Conservation (phyloP, 345 rosid species). For the Nephelium lappaceum region DNA sequence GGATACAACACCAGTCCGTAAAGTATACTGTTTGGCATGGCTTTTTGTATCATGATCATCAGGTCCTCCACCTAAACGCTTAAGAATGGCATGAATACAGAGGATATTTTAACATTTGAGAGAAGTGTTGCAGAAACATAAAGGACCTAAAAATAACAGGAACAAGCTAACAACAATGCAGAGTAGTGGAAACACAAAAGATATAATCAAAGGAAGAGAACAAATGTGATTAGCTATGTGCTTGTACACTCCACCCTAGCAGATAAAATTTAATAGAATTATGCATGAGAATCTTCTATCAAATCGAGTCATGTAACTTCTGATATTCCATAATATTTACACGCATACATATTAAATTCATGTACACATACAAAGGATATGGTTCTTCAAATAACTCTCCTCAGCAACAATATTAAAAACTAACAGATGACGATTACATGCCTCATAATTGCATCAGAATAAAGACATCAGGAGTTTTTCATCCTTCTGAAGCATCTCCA, state of each 20-base stretch:
- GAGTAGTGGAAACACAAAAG: background rate
- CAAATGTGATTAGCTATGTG: background rate
- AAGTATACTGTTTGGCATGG: background rate
- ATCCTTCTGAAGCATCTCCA: slow-evolving; percentile 83
- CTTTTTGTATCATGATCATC: background rate
- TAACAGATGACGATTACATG: slow-evolving; percentile 22
- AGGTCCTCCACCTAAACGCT: background rate
- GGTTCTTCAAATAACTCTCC: background rate
- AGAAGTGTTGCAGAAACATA: background rate
- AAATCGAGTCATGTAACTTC: background rate
- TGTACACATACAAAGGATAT: background rate
- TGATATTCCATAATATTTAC: slow-evolving; percentile 5
- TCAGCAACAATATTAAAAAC: slow-evolving; percentile 3
- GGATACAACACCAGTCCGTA: background rate
- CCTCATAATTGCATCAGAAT: slow-evolving; percentile 74
- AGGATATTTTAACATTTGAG: background rate
- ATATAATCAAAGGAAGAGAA: background rate
- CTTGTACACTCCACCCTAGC: background rate
- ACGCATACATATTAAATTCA: background rate
- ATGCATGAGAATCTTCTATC: background rate
- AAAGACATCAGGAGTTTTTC: slow-evolving; percentile 62
- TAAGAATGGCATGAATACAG: background rate
- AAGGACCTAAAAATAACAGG: background rate
- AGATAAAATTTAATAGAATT: too few species aligned
- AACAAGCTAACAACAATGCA: background rate